Conservation (phyloP, 169 alveolate species). For the Eimeria zaria region DNA sequence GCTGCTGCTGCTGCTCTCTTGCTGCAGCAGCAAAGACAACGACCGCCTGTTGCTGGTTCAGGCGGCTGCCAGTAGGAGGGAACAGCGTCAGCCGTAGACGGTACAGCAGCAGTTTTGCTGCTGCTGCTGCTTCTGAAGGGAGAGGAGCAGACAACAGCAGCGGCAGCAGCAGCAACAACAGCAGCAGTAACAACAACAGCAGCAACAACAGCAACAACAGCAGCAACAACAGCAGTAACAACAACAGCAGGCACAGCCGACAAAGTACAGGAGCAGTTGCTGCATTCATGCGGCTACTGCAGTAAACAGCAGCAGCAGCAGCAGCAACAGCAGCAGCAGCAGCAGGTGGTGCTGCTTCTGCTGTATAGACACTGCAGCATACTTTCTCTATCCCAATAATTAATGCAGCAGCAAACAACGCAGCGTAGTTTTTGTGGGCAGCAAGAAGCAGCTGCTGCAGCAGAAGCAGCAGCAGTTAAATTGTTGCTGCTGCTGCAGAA, state of each 20-base stretch:
- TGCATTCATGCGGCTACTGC: background rate
- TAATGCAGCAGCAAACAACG: background rate
- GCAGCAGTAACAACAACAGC: no score
- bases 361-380: background rate
- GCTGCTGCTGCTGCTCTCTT: conserved; percentile 13
- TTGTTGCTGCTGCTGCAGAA: background rate
- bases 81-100: conserved; percentile 13
- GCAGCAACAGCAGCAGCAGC: conserved; percentile 35
- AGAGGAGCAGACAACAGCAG: background rate
- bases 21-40: conserved; percentile 27
- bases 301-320: conserved; percentile 14
- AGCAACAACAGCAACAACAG: no score
- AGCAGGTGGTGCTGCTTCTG: background rate
- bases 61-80: background rate
- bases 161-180: conserved; percentile 6
- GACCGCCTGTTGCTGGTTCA: background rate
- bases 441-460: background rate
- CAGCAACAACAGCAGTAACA: no score
- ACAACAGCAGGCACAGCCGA: background rate
- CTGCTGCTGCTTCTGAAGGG: background rate
- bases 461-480: background rate
- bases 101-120: background rate
- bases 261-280: conserved; percentile 11
- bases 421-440: background rate
- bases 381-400: background rate